Conservation (phyloP, 2,329 filamentous ascomycete species). For the Gliomastix tumulicola region DNA sequence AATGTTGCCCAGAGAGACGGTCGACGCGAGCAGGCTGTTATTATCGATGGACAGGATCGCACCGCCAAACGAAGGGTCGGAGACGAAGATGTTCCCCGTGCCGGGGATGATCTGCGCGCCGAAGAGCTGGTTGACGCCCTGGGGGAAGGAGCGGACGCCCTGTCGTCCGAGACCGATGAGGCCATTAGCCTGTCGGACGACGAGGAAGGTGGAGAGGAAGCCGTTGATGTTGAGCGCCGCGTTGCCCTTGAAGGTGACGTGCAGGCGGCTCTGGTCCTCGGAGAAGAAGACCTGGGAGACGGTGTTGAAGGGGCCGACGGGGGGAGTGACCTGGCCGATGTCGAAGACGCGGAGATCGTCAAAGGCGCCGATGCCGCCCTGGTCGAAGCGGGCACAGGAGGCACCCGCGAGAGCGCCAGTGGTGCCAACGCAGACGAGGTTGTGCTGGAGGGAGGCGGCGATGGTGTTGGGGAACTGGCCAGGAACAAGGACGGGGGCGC, state of each 20-base stretch:
- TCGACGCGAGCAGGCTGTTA: constrained; percentile 19
- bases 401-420: constrained; percentile 36
- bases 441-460: constrained; percentile 33
- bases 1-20: constrained; percentile 32
- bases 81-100: constrained; percentile 39
- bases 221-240: constrained; percentile 46
- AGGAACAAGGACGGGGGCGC: constrained; percentile 31
- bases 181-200: too few relatives aligned
- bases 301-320: constrained; percentile 48
- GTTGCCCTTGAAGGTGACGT: constrained; percentile 55
- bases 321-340: constrained; percentile 49
- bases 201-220: constrained; percentile 45
- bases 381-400: constrained; percentile 30
- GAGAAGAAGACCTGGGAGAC: constrained; percentile 56
- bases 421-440: constrained; percentile 37
- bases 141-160: constrained; percentile 30
- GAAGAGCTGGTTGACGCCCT: constrained; percentile 51
- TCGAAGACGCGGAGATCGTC: constrained; percentile 39
- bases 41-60: constrained; percentile 33
- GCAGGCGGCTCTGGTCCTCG: constrained; percentile 40
- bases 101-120: constrained; percentile 40
- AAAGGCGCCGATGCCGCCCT: constrained; percentile 29
- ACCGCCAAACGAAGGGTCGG: constrained; percentile 52
- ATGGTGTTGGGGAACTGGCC: constrained; percentile 48
- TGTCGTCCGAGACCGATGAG: constrained; percentile 53